Evolutionary conservation across 495 filamentous ascomycete species (phyloP).

Genomic region (Oidiodendron maius): DNA sequence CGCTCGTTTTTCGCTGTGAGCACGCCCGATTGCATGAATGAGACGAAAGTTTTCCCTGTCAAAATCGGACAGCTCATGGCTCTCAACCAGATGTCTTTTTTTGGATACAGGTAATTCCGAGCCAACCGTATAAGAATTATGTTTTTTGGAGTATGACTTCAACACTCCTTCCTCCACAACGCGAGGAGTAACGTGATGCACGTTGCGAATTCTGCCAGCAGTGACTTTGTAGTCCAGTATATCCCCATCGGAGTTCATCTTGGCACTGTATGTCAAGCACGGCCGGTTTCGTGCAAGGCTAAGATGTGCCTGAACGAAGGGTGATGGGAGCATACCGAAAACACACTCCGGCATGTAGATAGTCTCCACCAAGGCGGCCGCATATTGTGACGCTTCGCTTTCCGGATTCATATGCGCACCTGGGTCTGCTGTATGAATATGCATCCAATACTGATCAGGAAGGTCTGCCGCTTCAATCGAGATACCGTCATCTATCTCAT

Average conservation of each 20-base stretch:
- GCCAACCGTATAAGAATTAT: constrained; percentile 4
- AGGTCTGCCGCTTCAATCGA: constrained; percentile 63
- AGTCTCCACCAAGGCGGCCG: constrained; percentile 54
- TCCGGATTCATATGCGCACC: constrained; percentile 67
- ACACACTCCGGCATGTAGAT: constrained; percentile 71
- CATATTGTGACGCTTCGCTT: constrained; percentile 54
- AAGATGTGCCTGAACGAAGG: constrained; percentile 53
- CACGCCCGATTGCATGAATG: constrained; percentile 15
- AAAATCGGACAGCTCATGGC: constrained; percentile 5
- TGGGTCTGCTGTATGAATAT: constrained; percentile 89
- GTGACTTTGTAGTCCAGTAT: constrained; percentile 65
- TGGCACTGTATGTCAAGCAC: constrained; percentile 77
- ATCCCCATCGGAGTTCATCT: constrained; percentile 54
- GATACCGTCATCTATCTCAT: constrained; percentile 86
- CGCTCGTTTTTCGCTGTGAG: not conserved
- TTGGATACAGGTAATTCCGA: not conserved
- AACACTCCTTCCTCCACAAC: constrained; percentile 13
- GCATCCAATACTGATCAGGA: constrained; percentile 70
- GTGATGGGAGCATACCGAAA: constrained; percentile 66
- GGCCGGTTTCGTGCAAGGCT: constrained; percentile 63
- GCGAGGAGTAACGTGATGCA: constrained; percentile 65
- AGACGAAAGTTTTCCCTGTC: constrained; percentile 10
- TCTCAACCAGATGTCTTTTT: constrained; percentile 1
- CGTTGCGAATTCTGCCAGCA: constrained; percentile 64
- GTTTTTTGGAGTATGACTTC: not conserved